Percentiles rank a stretch among this genome's conserved stretches.
These are phyloP conservation scores for Cryphonectria parasitica DNA, from an alignment of 2,329 filamentous ascomycete genomes.

Conservation along the genomic window DNA sequence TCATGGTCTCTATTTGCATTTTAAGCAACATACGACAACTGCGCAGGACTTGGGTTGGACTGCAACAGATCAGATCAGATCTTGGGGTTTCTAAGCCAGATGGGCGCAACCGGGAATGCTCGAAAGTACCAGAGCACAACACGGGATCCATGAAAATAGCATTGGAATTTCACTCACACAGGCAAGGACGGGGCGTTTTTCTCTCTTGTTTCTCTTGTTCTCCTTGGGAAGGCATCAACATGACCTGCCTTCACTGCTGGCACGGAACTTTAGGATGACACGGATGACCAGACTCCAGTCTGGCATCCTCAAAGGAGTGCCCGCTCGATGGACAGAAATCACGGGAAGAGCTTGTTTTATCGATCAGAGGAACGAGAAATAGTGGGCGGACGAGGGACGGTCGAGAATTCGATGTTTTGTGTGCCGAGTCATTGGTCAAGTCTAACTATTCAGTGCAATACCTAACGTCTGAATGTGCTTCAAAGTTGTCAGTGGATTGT, in stretches of 20 bases:
- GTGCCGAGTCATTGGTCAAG: slow-evolving; percentile 3
- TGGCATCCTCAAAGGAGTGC: background rate
- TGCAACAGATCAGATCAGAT: background rate
- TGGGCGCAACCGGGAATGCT: slow-evolving; percentile 25
- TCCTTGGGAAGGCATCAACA: background rate
- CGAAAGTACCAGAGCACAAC: slow-evolving; percentile 22
- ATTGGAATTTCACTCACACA: background rate
- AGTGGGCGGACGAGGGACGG: background rate
- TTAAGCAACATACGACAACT: slow-evolving; percentile 10
- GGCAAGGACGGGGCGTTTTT: slow-evolving; percentile 15
- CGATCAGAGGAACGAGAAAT: background rate
- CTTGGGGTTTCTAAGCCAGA: slow-evolving; percentile 17
- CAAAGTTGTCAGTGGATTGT: background rate
- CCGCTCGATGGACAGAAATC: background rate
- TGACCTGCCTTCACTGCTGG: background rate
- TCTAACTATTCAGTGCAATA: slow-evolving; percentile 25
- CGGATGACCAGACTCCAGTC: background rate
- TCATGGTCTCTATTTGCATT: background rate
- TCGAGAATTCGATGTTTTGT: slow-evolving; percentile 1
- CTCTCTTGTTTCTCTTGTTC: background rate
- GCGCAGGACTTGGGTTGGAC: slow-evolving; percentile 4
- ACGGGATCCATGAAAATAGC: slow-evolving; percentile 4
- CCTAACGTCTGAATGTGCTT: slow-evolving; percentile 9
- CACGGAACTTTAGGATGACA: background rate
- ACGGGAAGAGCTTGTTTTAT: background rate